Conservation (phyloP, 257 asterid species). For the Solanum ossicruentum region DNA sequence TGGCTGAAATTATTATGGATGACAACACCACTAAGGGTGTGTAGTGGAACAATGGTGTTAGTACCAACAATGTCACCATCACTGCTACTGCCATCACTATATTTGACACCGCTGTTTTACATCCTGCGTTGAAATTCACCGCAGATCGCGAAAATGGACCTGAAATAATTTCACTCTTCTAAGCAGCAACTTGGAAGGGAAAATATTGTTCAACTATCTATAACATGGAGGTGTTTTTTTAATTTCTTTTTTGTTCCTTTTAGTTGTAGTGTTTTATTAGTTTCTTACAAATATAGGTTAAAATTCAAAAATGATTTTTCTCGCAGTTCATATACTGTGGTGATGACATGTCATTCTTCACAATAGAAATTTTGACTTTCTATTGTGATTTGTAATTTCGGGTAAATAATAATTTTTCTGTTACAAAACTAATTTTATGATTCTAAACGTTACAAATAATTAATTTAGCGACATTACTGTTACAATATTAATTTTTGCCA, state of each 20-base stretch:
- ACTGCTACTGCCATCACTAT: conserved; percentile 92
- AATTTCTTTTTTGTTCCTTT: no score
- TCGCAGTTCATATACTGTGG: not conserved
- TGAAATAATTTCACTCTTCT: not conserved
- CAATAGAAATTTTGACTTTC: not conserved
- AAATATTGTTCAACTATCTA: no score
- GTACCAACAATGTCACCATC: conserved; percentile 59
- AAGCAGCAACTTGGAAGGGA: no score
- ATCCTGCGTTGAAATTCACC: conserved; percentile 94
- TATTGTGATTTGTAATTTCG: not conserved
- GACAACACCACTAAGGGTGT: conserved; percentile 86
- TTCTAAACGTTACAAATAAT: not conserved
- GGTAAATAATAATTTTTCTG: not conserved
- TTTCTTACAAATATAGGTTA: no score
- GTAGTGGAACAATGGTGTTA: conserved; percentile 80
- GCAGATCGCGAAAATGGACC: conserved; percentile 97
- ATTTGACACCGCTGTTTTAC: conserved; percentile 92
- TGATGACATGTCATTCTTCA: not conserved
- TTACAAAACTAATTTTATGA: not conserved
- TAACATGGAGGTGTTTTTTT: no score
- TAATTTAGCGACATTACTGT: not conserved
- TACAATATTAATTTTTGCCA: not conserved
- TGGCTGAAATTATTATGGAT: conserved; percentile 73
- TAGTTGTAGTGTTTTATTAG: no score
- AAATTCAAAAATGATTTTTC: no score